Base-by-base conservation (phyloP, 352 stramenopile genomes). In the Pythium chondricola region DNA sequence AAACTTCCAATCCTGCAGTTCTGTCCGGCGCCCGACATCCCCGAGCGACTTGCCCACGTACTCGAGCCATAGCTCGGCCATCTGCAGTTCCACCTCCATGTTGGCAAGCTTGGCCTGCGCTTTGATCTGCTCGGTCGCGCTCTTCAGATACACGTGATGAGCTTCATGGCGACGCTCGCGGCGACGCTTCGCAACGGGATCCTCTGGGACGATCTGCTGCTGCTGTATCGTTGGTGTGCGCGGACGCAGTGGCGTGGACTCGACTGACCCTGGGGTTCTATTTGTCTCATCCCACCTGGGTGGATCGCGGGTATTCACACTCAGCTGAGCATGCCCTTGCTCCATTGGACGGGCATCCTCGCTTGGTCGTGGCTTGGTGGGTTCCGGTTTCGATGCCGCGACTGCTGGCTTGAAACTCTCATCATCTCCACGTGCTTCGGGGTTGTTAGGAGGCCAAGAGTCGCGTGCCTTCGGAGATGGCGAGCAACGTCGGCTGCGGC, bases 1-100 rank as follows among this genome's bases (percentile, higher is more conserved):
- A 22, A 85, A 83, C 46, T 83, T 81, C 80, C 80, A 91, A 44
- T 91, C 80, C 38, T 88, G 78, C 8, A 79, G 49, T 40, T 91
- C 78, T 16, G 86, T 91, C 49, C 80, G 72, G 35, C 78, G 74
- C 24, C 80, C 80, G 16, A 88, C 80, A 46, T 88, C 77, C 29
- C 83, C 74, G 20, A 88, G 60, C 30, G 71, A 81, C 45, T 82
- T 82, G 11, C 72, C 72, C 22, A 75, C 54, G 27, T 80, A 60
- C 16, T 66, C 54, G 11, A 91, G 56, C 76, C 77, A 91, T 39
- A 74, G 82, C 48, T 91, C 80, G 22, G 80, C 73, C 20, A 88
- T 53, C 25, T 53, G 50, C 10, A 91, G 48, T 18, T 88, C 74
- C 1, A 71, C 65, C 41, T 83, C 72, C 22, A 73, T 55, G 27